Evolutionary conservation across 805 yeast genomes (phyloP), one percentile per base, ranked within the genome.

Genomic region (Ogataea wickerhamii): DNA sequence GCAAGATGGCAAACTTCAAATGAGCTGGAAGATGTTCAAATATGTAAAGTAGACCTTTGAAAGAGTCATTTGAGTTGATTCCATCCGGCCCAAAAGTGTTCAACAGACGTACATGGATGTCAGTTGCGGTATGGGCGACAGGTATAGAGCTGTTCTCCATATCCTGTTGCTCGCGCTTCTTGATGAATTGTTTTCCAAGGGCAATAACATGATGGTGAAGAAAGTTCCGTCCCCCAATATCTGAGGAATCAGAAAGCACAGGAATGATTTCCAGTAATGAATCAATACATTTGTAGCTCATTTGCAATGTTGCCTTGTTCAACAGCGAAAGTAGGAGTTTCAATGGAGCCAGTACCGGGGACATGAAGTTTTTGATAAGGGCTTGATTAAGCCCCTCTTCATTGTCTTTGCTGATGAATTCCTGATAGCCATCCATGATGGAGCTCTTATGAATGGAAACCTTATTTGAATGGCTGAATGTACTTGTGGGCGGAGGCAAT

Each of bases 191-290:
- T 52, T 87, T 80, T 4, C 95, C 96, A 40, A 84, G 70, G 6
- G 83, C 74, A 38, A 89, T 80, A 18, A 89, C 78, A 52, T 81
- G 83, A 47, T 86, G 87, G 58, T 89, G 98, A 52, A 89, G 74
- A 52, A 89, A 81, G 56, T 85, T 89, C 48, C 96, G 72, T 13
- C 86, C 86, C 38, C 82, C 79, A 30, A 89, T 77, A 52, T 88
- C 96, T 6, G 78, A 64, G 0, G 79, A 68, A 49, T 86, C 93
- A 32, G 73, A 67, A 18, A 81, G 58, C 10, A 71, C 67, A 6
- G 76, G 75, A 28, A 79, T 68, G 12, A 67, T 63, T 18, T 64
- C 68, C 36, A 82, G 63, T 25, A 83, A 53, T n/a, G 52, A 60
- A 45, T 73, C 82, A 41, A 86, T 77, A 55, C 87, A 80, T 18